Conservation (phyloP, 2,329 filamentous ascomycete species). For the Camillea tinctor region DNA sequence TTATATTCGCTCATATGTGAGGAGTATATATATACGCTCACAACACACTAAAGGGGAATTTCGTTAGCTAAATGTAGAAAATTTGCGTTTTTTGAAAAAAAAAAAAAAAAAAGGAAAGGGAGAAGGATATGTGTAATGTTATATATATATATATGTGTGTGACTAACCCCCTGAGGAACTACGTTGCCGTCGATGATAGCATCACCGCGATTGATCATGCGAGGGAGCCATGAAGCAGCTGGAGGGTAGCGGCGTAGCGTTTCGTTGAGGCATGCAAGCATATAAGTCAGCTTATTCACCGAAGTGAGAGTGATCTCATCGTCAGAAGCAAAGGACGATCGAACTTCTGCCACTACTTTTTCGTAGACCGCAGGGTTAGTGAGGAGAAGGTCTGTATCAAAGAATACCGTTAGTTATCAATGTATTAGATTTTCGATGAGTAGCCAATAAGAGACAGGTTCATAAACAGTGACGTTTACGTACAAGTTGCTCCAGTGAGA, state of each 20-base stretch:
- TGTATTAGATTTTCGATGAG: not conserved
- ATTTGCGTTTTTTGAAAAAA: too few species aligned
- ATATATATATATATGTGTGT: not conserved
- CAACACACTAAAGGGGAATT: constrained; percentile 34
- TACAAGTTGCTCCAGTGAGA: constrained; percentile 7
- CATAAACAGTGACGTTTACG: not conserved
- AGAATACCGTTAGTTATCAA: not conserved
- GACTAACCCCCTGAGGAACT: constrained; percentile 18
- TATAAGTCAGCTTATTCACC: constrained; percentile 26
- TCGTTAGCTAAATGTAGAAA: constrained; percentile 3
- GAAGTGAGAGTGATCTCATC: not conserved
- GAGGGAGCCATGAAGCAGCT: constrained; percentile 16
- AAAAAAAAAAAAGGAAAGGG: too few species aligned
- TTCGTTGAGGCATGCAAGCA: constrained; percentile 42
- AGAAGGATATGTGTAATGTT: too few species aligned
- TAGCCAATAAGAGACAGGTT: not conserved
- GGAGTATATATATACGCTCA: constrained; percentile 44
- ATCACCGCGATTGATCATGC: constrained; percentile 16
- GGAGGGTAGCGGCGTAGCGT: constrained; percentile 40
- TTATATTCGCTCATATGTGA: constrained; percentile 39
- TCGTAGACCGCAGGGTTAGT: not conserved
- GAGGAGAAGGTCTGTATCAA: not conserved
- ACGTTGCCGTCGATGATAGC: constrained; percentile 17
- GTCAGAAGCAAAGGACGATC: not conserved
- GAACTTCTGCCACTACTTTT: not conserved